Evolutionary conservation across 2,329 filamentous ascomycete genomes (phyloP).

Genomic region (Penicillium nordicum): DNA sequence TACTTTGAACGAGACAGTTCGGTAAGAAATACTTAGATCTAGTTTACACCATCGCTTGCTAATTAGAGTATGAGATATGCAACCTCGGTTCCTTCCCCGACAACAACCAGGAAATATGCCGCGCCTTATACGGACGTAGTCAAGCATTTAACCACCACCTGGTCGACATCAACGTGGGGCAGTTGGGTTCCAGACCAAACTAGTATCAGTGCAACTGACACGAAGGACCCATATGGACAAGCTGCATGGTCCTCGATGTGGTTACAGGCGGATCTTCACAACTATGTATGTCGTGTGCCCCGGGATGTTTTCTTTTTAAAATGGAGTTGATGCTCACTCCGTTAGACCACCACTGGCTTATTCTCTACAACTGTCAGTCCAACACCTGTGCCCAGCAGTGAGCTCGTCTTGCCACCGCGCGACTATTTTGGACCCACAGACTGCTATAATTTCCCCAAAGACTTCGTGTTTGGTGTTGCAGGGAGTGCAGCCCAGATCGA

Average conservation of each 20-base stretch:
- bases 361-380: slow-evolving; percentile 54
- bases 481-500: slow-evolving; percentile 46
- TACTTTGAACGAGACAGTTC: slow-evolving; percentile 29
- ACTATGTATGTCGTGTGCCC: slow-evolving; percentile 24
- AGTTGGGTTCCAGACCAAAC: slow-evolving; percentile 34
- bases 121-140: slow-evolving; percentile 25
- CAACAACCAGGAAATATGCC: slow-evolving; percentile 30
- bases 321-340: not conserved
- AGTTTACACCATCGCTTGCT: slow-evolving; percentile 1
- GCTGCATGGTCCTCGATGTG: slow-evolving; percentile 38
- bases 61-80: slow-evolving; percentile 24
- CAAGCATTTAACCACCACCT: slow-evolving; percentile 22
- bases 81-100: slow-evolving; percentile 31
- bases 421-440: slow-evolving; percentile 48
- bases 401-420: slow-evolving; percentile 54
- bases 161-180: slow-evolving; percentile 34
- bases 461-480: slow-evolving; percentile 46
- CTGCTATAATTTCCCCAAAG: slow-evolving; percentile 34
- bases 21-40: slow-evolving; percentile 5
- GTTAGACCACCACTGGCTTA: slow-evolving; percentile 32
- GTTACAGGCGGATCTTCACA: slow-evolving; percentile 27
- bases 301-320: not conserved
- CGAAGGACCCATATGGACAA: slow-evolving; percentile 32
- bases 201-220: slow-evolving; percentile 26
- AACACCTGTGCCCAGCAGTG: slow-evolving; percentile 53